Percentiles rank a stretch among this genome's conserved stretches.
Evolutionary conservation across 352 stramenopile genomes (phyloP).

Genomic region (Phytophthora fragariae): DNA sequence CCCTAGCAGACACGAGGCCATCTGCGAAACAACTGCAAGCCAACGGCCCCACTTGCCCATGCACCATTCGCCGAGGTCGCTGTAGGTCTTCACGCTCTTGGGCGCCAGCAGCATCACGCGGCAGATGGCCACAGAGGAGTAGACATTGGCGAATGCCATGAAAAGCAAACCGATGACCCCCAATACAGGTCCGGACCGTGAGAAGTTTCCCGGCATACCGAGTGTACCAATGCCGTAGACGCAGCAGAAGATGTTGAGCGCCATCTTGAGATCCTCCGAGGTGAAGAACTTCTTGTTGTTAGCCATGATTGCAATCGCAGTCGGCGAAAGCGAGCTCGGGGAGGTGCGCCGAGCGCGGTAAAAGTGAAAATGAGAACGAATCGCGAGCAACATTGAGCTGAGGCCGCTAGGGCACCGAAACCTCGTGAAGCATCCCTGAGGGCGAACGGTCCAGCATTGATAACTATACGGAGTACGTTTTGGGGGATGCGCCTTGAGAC

Average conservation of each 20-base stretch:
- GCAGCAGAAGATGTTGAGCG: slow-evolving; percentile 56
- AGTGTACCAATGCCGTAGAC: slow-evolving; percentile 69
- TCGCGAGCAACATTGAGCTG: too few relatives aligned
- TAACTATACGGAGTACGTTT: too few relatives aligned
- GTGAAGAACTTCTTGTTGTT: slow-evolving; percentile 25
- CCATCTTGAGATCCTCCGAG: slow-evolving; percentile 45
- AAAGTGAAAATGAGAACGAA: too few relatives aligned
- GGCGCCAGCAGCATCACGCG: slow-evolving; percentile 49
- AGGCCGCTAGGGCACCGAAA: too few relatives aligned
- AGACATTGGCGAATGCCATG: slow-evolving; percentile 56
- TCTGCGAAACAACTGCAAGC: slow-evolving; percentile 52
- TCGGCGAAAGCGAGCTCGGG: too few relatives aligned
- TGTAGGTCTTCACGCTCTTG: slow-evolving; percentile 43
- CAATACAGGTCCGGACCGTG: slow-evolving; percentile 46
- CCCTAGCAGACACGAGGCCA: slow-evolving; percentile 31
- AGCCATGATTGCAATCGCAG: too few relatives aligned
- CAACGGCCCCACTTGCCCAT: slow-evolving; percentile 44
- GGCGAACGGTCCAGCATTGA: too few relatives aligned
- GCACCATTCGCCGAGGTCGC: slow-evolving; percentile 48
- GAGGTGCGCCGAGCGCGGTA: too few relatives aligned
- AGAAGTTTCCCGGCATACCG: slow-evolving; percentile 62
- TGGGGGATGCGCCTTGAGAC: too few relatives aligned
- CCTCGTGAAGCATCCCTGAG: too few relatives aligned
- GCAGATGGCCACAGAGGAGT: slow-evolving; percentile 41
- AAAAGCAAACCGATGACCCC: slow-evolving; percentile 44